A percentile compares a stretch with the other conserved stretches of the same genome.
phyloP scores from a whole-genome alignment of 139 green algal genomes.

The Gonium pectorale region DNA sequence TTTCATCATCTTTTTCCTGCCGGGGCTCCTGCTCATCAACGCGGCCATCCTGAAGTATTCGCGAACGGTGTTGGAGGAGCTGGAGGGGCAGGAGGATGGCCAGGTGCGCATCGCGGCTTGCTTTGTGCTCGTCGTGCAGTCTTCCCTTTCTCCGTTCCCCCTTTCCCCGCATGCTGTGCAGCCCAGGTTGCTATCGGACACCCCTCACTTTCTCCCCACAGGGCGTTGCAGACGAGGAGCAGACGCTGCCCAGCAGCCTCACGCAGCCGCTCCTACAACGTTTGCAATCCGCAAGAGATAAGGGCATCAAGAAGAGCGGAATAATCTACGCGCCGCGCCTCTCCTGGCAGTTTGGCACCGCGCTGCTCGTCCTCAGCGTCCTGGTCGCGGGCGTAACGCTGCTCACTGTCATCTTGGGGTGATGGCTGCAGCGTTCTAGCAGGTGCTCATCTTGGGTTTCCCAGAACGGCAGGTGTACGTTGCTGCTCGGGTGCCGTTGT shows the following conservation, averaged over 20 bases:
- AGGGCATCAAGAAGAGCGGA: constrained; percentile 35
- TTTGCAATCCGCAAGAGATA: not conserved
- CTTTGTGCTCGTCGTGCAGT: too few relatives aligned
- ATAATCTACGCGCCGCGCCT: constrained; percentile 41
- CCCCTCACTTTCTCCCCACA: not conserved
- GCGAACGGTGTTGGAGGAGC: not conserved
- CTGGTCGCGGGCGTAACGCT: constrained; percentile 11
- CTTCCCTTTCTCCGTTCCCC: too few relatives aligned
- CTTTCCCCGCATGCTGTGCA: too few relatives aligned
- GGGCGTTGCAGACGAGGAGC: not conserved
- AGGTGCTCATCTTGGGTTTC: too few relatives aligned
- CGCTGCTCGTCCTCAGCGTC: not conserved
- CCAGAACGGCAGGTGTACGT: too few relatives aligned
- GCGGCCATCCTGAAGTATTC: constrained; percentile 32
- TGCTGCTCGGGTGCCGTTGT: too few relatives aligned
- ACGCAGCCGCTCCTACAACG: constrained; percentile 4
- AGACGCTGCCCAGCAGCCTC: not conserved
- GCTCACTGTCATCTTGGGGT: not conserved
- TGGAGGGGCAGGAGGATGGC: not conserved
- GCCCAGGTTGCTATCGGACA: too few relatives aligned
- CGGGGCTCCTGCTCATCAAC: constrained; percentile 60
- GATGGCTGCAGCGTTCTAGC: not conserved
- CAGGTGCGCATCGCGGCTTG: not conserved
- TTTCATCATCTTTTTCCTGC: constrained; percentile 80
- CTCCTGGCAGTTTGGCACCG: constrained; percentile 5